Percentiles rank a stretch among this genome's conserved stretches.
phyloP scores from a whole-genome alignment of 257 asterid species.

The Fraxinus americana region DNA sequence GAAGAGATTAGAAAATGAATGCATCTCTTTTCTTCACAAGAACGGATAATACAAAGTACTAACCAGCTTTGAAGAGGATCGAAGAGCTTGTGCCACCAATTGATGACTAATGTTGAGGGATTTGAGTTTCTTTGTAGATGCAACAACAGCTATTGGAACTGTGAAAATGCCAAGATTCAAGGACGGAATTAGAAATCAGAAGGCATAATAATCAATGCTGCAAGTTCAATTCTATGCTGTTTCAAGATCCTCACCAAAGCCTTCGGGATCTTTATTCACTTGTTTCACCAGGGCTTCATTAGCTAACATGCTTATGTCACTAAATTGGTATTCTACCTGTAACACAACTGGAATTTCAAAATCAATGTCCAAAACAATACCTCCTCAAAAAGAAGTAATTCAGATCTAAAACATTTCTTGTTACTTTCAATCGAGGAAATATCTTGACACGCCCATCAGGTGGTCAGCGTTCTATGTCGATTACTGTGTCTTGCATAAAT shows the following conservation, averaged over 20 bases:
- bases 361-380: not conserved
- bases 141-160: conserved; percentile 77
- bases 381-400: not conserved
- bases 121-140: conserved; percentile 86
- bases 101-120: conserved; percentile 71
- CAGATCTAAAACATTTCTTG: not conserved
- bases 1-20: not conserved
- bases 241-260: conserved; percentile 59
- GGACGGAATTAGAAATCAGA: too few relatives aligned
- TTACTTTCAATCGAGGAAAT: too few relatives aligned
- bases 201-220: not conserved
- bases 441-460: not conserved
- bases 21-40: not conserved
- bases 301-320: conserved; percentile 95
- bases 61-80: conserved; percentile 80
- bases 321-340: conserved; percentile 94
- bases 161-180: conserved; percentile 21
- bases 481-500: too few relatives aligned
- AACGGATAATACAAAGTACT: conserved; percentile 11
- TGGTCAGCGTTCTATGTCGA: not conserved
- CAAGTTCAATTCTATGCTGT: not conserved
- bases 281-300: conserved; percentile 83
- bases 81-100: conserved; percentile 80
- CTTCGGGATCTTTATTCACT: conserved; percentile 80
- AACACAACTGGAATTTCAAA: not conserved